Conservation (phyloP, 768 basidiomycete genomes). For the Pleurotus sapidus region DNA sequence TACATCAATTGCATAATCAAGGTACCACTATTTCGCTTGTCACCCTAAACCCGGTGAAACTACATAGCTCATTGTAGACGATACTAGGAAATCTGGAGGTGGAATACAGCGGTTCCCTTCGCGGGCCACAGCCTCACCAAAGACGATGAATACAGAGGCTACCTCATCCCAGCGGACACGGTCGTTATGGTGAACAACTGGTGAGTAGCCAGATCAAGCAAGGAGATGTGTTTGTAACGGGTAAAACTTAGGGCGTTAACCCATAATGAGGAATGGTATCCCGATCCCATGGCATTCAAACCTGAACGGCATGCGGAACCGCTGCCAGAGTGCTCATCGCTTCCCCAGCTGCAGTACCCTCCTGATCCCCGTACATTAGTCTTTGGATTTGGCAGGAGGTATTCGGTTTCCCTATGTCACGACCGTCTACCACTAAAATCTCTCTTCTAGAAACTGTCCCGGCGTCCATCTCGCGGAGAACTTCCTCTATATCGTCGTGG, state of each 20-base stretch:
- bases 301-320: constrained; percentile 11
- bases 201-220: background rate
- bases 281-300: constrained; percentile 14
- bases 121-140: background rate
- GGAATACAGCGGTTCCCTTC: background rate
- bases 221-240: background rate
- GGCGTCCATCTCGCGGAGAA: constrained; percentile 14
- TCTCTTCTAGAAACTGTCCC: constrained; percentile 14
- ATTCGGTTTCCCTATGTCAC: background rate
- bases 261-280: constrained; percentile 14
- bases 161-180: background rate
- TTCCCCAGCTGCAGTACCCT: background rate
- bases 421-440: too few species aligned
- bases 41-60: too few species aligned
- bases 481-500: constrained; percentile 12
- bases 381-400: background rate
- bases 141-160: background rate
- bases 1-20: constrained; percentile 17
- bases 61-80: too few species aligned
- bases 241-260: constrained; percentile 10
- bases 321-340: background rate
- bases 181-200: background rate
- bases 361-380: background rate
- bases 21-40: background rate
- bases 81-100: background rate